Percentiles rank a stretch among this genome's conserved stretches.
These are phyloP conservation scores for Globisporangium acanthophoron DNA, from an alignment of 352 stramenopile species.

Conservation along the genomic window DNA sequence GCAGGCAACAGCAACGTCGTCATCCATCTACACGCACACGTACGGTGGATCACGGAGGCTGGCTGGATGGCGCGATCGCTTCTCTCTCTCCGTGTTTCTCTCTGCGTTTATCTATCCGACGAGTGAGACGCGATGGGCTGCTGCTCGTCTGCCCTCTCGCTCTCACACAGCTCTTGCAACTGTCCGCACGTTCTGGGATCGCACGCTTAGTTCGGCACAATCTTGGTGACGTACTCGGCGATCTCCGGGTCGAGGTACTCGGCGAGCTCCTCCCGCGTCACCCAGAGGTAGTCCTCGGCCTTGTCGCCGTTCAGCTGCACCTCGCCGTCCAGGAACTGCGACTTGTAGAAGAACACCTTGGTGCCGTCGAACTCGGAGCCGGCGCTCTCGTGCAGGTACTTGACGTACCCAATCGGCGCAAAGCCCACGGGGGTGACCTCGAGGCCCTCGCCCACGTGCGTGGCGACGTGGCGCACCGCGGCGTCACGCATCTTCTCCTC, in stretches of 20 bases:
- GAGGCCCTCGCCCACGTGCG: constrained; percentile 38
- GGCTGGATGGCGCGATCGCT: too few relatives aligned
- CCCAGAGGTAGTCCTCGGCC: constrained; percentile 75
- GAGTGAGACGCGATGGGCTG: neutral
- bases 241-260: constrained; percentile 74
- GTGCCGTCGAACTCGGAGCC: constrained; percentile 57
- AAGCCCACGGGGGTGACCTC: constrained; percentile 59
- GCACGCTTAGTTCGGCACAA: constrained; percentile 52
- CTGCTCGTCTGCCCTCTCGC: neutral
- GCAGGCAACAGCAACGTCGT: neutral
- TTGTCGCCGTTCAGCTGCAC: constrained; percentile 54
- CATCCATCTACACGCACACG: neutral
- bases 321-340: constrained; percentile 54
- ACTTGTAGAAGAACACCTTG: constrained; percentile 88
- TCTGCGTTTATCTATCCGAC: constrained; percentile 7
- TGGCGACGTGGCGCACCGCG: constrained; percentile 51
- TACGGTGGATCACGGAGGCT: neutral
- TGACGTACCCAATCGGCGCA: constrained; percentile 70
- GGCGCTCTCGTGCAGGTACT: constrained; percentile 52
- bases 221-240: constrained; percentile 71
- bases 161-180: too few relatives aligned
- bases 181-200: too few relatives aligned
- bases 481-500: constrained; percentile 80
- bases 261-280: constrained; percentile 62
- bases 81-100: neutral